These are phyloP conservation scores for Carpinus viminea DNA, from an alignment of 306 rosid species.

Conservation along the genomic window DNA sequence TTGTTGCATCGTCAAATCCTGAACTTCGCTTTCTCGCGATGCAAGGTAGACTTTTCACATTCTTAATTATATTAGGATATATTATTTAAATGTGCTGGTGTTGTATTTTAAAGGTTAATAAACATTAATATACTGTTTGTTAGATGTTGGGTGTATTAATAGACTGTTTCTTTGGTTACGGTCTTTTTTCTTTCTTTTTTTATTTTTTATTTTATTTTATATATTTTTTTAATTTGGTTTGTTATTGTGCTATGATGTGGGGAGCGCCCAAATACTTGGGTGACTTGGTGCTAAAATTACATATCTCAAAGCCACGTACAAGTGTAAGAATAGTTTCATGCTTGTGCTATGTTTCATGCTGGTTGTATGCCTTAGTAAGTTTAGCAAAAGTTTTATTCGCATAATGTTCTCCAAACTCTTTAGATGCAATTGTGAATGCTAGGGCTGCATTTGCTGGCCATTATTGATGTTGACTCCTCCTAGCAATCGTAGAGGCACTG, in stretches of 20 bases:
- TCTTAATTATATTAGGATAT: not conserved
- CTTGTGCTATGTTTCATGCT: no score
- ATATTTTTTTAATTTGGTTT: no score
- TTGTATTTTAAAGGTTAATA: not conserved
- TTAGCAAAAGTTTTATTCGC: no score
- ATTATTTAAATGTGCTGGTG: not conserved
- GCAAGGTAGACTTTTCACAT: constrained; percentile 50
- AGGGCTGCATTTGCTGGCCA: no score
- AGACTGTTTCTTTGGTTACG: not conserved
- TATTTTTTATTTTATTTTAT: not conserved
- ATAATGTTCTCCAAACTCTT: no score
- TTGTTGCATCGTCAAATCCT: constrained; percentile 46
- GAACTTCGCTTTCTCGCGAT: constrained; percentile 58
- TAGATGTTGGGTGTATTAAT: not conserved
- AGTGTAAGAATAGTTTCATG: not conserved
- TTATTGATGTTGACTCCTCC: no score
- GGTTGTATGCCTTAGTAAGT: not conserved
- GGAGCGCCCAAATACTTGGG: not conserved
- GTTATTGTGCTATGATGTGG: not conserved
- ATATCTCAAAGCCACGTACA: not conserved
- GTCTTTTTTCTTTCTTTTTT: not conserved
- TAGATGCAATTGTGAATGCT: no score
- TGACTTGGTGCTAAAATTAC: not conserved
- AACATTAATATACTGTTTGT: not conserved
- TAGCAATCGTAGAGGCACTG: no score